These are phyloP conservation scores for Fusarium gaditjirri DNA, from an alignment of 2,329 filamentous ascomycete genomes.

Conservation along the genomic window DNA sequence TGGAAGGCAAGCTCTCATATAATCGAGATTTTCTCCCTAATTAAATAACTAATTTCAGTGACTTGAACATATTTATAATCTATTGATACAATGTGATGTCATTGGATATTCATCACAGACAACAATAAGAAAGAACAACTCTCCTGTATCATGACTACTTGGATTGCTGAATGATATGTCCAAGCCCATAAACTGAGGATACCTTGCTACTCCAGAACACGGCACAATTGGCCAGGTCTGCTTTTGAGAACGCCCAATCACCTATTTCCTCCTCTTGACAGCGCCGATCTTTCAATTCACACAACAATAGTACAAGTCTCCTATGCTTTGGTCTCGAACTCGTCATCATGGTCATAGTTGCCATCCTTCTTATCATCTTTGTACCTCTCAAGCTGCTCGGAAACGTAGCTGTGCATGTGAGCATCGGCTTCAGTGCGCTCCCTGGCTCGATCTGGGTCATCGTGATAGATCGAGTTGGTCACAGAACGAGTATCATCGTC, in stretches of 20 bases:
- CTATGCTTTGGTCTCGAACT: slow-evolving; percentile 57
- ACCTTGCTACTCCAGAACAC: slow-evolving; percentile 3
- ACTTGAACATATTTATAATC: background rate
- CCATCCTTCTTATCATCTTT: slow-evolving; percentile 49
- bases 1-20: slow-evolving; percentile 1
- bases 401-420: slow-evolving; percentile 84
- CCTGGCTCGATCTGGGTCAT: slow-evolving; percentile 57
- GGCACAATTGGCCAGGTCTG: slow-evolving; percentile 12
- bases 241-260: slow-evolving; percentile 34
- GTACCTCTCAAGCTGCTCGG: slow-evolving; percentile 80
- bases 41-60: background rate
- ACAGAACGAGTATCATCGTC: slow-evolving; percentile 54
- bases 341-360: slow-evolving; percentile 53
- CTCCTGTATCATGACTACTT: slow-evolving; percentile 14
- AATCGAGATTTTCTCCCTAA: background rate
- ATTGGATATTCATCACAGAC: background rate
- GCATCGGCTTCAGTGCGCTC: slow-evolving; percentile 68
- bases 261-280: slow-evolving; percentile 17
- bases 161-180: slow-evolving; percentile 22
- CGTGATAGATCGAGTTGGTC: slow-evolving; percentile 47
- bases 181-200: slow-evolving; percentile 21
- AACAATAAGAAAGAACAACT: background rate
- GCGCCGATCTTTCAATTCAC: slow-evolving; percentile 2
- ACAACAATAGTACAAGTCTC: slow-evolving; percentile 1
- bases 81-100: background rate